Evolutionary conservation across 192 early-diverging fungal species (phyloP).

Genomic region (Rhizoclosmatium globosum): DNA sequence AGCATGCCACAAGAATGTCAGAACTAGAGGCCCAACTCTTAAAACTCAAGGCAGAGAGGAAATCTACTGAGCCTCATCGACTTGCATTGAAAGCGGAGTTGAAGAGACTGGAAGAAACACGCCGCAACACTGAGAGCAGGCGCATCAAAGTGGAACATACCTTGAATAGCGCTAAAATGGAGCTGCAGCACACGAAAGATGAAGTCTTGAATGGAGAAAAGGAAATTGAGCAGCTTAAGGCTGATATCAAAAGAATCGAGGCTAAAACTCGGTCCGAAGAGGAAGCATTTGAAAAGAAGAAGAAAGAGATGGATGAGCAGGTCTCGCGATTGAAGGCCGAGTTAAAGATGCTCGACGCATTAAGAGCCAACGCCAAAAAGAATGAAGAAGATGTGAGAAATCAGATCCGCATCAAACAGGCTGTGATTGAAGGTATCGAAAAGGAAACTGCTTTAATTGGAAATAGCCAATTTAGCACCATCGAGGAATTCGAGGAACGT

Average conservation of each 20-base stretch:
- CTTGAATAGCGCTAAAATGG: conserved; percentile 22
- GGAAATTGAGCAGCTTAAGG: conserved; percentile 24
- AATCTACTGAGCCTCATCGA: conserved; percentile 11
- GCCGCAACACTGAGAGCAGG: conserved; percentile 19
- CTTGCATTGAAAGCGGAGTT: conserved; percentile 17
- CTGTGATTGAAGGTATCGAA: conserved; percentile 37
- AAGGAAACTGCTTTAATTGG: conserved; percentile 2
- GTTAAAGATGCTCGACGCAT: conserved; percentile 18
- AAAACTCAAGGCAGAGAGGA: conserved; percentile 29
- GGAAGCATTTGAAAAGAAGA: conserved; percentile 29
- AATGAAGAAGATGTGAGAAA: conserved; percentile 20
- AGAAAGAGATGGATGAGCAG: conserved; percentile 29
- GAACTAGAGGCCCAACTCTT: background rate
- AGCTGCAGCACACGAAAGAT: conserved; percentile 10
- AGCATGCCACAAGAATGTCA: conserved; percentile 14
- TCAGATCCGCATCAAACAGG: conserved; percentile 33
- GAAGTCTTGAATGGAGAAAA: conserved; percentile 5
- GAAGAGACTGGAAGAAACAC: conserved; percentile 25
- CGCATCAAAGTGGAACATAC: conserved; percentile 15
- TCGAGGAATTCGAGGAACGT: conserved; percentile 27
- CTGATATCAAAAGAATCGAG: conserved; percentile 17
- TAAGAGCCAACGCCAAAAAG: conserved; percentile 33
- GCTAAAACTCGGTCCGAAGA: conserved; percentile 19
- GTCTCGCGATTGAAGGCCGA: conserved; percentile 24
- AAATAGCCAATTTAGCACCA: background rate